phyloP scores from a whole-genome alignment of 495 filamentous ascomycete species.

The Platismatia glauca region DNA sequence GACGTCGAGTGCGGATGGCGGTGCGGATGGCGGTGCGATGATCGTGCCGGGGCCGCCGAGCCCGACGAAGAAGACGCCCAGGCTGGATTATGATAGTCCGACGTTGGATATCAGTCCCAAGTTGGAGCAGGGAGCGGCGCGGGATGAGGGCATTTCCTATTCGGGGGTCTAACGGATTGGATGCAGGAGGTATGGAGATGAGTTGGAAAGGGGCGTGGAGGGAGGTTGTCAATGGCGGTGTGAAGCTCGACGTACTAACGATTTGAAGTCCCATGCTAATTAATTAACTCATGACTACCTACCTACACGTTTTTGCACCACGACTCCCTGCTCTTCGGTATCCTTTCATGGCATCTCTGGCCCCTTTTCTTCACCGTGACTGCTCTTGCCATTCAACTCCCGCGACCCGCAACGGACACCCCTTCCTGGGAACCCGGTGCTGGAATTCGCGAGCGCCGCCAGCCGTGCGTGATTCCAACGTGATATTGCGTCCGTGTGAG shows the following conservation, averaged over 20 bases:
- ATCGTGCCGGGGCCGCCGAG: background rate
- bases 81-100: background rate
- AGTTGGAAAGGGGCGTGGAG: background rate
- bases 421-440: background rate
- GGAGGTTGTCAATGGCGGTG: background rate
- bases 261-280: too few relatives aligned
- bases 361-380: background rate
- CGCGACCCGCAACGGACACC: background rate
- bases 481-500: background rate
- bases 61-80: background rate
- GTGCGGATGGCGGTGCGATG: background rate
- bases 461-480: background rate
- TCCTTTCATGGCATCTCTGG: background rate
- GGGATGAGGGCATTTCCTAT: background rate
- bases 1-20: background rate
- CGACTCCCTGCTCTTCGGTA: background rate
- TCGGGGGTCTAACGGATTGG: background rate
- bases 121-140: background rate
- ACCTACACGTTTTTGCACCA: too few relatives aligned
- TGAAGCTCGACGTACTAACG: too few relatives aligned
- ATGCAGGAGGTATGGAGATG: background rate
- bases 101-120: background rate
- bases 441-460: background rate
- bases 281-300: background rate
- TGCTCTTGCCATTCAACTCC: background rate